phyloP scores from a whole-genome alignment of 352 stramenopile genomes.

The Phytopythium vexans region DNA sequence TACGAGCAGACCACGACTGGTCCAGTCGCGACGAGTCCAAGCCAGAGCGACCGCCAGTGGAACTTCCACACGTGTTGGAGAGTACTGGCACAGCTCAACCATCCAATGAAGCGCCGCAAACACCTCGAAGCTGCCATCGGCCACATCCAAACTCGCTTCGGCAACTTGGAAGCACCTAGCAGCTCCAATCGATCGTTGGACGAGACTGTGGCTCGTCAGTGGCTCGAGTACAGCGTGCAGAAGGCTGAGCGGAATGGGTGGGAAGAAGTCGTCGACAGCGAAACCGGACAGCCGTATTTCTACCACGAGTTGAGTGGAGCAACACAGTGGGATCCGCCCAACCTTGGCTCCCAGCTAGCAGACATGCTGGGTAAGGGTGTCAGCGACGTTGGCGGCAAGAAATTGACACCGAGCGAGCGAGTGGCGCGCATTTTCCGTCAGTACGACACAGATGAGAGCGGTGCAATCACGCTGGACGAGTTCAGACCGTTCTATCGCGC shows the following conservation, averaged over 20 bases:
- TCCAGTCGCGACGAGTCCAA: not conserved
- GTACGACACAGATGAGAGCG: constrained; percentile 69
- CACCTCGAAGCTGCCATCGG: constrained; percentile 29
- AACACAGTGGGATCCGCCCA: constrained; percentile 70
- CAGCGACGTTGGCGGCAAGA: constrained; percentile 16
- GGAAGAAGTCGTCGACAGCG: constrained; percentile 45
- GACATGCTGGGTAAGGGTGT: constrained; percentile 34
- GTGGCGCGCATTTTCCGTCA: constrained; percentile 65
- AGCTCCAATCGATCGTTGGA: constrained; percentile 6
- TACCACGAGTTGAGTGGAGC: constrained; percentile 51
- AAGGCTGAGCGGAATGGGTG: constrained; percentile 50
- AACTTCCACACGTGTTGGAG: constrained; percentile 16
- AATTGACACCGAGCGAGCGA: constrained; percentile 37
- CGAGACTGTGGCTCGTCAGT: constrained; percentile 26
- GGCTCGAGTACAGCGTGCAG: constrained; percentile 37
- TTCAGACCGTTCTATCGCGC: constrained; percentile 57
- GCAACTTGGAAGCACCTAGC: not conserved
- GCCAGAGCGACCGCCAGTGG: constrained; percentile 14
- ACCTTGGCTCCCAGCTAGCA: constrained; percentile 47
- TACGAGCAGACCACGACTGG: not conserved
- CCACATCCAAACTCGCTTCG: constrained; percentile 23
- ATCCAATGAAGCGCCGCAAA: constrained; percentile 23
- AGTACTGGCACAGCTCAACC: constrained; percentile 29
- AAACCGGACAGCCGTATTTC: constrained; percentile 45
- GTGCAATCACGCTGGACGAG: constrained; percentile 48